These are phyloP conservation scores for Spinacia oleracea DNA, from an alignment of 179 eudicot species.

Conservation along the genomic window DNA sequence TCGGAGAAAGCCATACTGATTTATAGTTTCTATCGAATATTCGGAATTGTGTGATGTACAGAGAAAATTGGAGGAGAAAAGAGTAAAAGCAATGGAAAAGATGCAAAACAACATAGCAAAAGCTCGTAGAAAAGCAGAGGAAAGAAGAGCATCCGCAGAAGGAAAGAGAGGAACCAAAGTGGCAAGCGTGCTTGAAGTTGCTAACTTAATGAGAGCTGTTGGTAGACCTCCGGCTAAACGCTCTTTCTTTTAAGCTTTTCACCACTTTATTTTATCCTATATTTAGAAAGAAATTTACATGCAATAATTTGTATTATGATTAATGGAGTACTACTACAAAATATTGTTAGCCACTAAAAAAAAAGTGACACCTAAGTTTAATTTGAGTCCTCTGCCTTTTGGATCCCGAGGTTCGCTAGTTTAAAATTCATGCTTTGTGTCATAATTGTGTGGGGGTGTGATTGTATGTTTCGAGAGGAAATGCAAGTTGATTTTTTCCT, in stretches of 20 bases:
- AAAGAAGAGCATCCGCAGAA: conserved; percentile 84
- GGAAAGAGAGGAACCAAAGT: conserved; percentile 82
- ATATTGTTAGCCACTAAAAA: neutral
- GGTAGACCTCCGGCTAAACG: conserved; percentile 73
- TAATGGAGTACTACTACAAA: neutral
- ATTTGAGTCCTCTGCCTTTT: neutral
- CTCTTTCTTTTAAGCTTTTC: conserved; percentile 50
- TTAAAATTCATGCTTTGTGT: neutral
- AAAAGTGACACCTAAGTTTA: neutral
- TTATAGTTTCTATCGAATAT: neutral
- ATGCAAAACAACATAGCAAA: conserved; percentile 91
- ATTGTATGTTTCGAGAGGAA: conserved; percentile 5
- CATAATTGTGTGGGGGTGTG: no score
- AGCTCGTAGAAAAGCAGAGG: conserved; percentile 92
- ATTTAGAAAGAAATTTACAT: neutral
- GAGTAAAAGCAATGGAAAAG: conserved; percentile 83
- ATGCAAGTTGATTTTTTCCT: neutral
- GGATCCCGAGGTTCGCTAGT: neutral
- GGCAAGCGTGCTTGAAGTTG: conserved; percentile 70
- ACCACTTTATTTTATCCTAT: neutral
- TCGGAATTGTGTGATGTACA: conserved; percentile 16
- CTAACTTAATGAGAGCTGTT: conserved; percentile 81
- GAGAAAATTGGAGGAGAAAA: conserved; percentile 89
- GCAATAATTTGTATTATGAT: neutral
- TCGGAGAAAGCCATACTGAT: neutral